phyloP scores from a whole-genome alignment of 2,329 filamentous ascomycete genomes.

The Fusarium sp. region DNA sequence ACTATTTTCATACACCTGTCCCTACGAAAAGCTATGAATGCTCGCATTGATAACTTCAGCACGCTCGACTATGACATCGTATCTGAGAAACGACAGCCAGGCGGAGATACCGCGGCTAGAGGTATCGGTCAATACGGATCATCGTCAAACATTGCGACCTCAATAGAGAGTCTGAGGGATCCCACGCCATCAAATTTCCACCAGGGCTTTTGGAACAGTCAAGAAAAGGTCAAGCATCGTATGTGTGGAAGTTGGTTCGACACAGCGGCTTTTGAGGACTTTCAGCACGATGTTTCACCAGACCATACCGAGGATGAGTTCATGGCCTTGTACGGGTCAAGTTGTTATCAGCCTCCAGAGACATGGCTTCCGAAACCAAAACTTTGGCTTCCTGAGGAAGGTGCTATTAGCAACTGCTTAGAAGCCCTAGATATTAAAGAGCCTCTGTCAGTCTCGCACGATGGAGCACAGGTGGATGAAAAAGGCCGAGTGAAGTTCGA shows the following conservation, averaged over 20 bases:
- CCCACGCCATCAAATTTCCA: accelerated
- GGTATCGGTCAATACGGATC: accelerated
- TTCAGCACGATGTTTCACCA: accelerated
- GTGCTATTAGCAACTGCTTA: accelerated
- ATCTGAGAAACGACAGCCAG: accelerated
- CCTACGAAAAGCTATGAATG: not conserved
- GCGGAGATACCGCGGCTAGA: not conserved
- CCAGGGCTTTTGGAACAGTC: accelerated
- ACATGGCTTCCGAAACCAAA: not conserved
- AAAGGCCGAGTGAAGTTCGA: not conserved
- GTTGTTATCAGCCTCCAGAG: not conserved
- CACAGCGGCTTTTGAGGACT: not conserved
- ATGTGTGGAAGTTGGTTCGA: accelerated
- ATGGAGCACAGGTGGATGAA: not conserved
- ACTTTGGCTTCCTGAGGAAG: not conserved
- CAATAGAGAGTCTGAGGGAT: accelerated
- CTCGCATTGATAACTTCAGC: not conserved
- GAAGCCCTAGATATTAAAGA: accelerated
- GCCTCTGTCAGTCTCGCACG: accelerated
- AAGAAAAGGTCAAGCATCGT: accelerated
- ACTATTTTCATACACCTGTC: not conserved
- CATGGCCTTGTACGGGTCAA: not conserved
- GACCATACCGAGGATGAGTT: not conserved
- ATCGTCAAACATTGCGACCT: accelerated
- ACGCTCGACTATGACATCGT: accelerated